Conservation (phyloP, 371 early-diverging fungal genomes). For the Mortierella sp. region DNA sequence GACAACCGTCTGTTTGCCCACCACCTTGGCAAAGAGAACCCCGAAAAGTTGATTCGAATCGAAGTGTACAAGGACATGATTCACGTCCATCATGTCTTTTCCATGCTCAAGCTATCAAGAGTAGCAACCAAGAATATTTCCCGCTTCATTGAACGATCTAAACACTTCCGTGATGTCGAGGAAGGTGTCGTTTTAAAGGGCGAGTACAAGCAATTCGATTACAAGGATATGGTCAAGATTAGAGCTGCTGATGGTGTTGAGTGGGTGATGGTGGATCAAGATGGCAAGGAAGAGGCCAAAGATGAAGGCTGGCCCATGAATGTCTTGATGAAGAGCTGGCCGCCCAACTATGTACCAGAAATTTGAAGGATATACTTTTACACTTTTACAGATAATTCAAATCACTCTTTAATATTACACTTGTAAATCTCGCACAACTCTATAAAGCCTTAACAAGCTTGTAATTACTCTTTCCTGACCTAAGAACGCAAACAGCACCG, state of each 20-base stretch:
- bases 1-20: constrained; percentile 41
- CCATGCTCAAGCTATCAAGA: constrained; percentile 10
- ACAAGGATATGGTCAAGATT: constrained; percentile 5
- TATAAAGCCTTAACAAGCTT: constrained; percentile 49
- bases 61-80: constrained; percentile 48
- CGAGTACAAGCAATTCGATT: not conserved
- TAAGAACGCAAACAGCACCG: constrained; percentile 64
- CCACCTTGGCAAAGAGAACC: constrained; percentile 37
- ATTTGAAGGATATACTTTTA: not conserved
- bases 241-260: constrained; percentile 23
- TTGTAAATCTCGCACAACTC: not conserved
- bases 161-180: constrained; percentile 15
- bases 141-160: constrained; percentile 36
- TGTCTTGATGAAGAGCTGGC: constrained; percentile 23
- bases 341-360: constrained; percentile 6
- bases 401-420: too few species aligned
- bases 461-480: constrained; percentile 75
- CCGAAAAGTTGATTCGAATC: constrained; percentile 16
- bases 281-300: constrained; percentile 21
- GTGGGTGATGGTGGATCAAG: constrained; percentile 26
- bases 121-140: constrained; percentile 37
- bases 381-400: too few species aligned
- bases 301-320: constrained; percentile 34
- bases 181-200: not conserved
- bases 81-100: constrained; percentile 43